Percentiles rank a stretch among this genome's conserved stretches.
Evolutionary conservation across 306 rosid genomes (phyloP).

Genomic region (Castanea crenata): DNA sequence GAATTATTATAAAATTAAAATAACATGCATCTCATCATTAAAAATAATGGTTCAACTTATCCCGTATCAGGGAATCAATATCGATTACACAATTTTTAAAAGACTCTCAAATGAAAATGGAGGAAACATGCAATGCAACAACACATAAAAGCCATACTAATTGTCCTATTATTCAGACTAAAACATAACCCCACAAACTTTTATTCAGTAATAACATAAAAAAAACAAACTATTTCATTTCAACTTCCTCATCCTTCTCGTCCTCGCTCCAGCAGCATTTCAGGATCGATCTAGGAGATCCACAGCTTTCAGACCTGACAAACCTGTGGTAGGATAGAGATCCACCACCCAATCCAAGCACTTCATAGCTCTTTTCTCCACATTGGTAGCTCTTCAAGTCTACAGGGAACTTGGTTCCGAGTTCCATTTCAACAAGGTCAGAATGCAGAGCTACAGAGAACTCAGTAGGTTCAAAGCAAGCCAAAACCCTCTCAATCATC

Average conservation of each 20-base stretch:
- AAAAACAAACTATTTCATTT: slow-evolving; percentile 28
- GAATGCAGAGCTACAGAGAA: slow-evolving; percentile 81
- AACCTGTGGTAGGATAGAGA: slow-evolving; percentile 49
- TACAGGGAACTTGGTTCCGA: slow-evolving; percentile 36
- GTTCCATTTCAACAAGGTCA: slow-evolving; percentile 26
- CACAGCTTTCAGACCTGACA: slow-evolving; percentile 29
- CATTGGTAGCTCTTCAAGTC: slow-evolving; percentile 52
- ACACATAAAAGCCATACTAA: neutral
- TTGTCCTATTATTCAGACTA: neutral
- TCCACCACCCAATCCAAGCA: slow-evolving; percentile 62
- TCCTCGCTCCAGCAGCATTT: slow-evolving; percentile 86
- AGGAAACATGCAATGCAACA: neutral
- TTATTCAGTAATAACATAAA: slow-evolving; percentile 14
- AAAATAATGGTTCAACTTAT: neutral
- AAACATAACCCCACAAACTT: slow-evolving; percentile 37
- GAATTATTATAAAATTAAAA: neutral
- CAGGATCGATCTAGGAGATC: slow-evolving; percentile 81
- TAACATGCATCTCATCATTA: neutral
- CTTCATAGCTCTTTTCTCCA: slow-evolving; percentile 46
- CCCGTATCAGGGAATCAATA: neutral
- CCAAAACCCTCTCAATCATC: slow-evolving; percentile 67
- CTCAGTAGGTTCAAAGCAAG: slow-evolving; percentile 73
- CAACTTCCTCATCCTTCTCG: slow-evolving; percentile 64
- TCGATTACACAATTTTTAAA: neutral
- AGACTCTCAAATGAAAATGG: neutral